A percentile compares a stretch with the other conserved stretches of the same genome.
Evolutionary conservation across 208 protist genomes (phyloP).

Genomic region (Phytomonas francai): DNA sequence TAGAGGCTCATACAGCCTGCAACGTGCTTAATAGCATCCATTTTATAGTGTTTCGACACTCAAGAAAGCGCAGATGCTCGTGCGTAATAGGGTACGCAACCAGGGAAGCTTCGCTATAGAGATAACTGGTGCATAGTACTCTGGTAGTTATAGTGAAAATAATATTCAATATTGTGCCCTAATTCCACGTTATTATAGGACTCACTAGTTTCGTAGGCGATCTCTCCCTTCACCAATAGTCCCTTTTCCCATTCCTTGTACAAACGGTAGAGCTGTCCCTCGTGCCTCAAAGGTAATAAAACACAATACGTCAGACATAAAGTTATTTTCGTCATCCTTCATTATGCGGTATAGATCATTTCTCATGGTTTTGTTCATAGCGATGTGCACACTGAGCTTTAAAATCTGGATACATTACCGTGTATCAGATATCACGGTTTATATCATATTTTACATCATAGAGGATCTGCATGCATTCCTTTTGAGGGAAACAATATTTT

Average conservation of each 20-base stretch:
- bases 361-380: slow-evolving; percentile 84
- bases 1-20: slow-evolving; percentile 83
- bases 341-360: slow-evolving; percentile 84
- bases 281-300: slow-evolving; percentile 53
- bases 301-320: slow-evolving; percentile 75
- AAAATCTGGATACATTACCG: slow-evolving; percentile 81
- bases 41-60: slow-evolving; percentile 79
- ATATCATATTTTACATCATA: slow-evolving; percentile 24
- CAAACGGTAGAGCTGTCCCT: slow-evolving; percentile 61
- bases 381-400: slow-evolving; percentile 66
- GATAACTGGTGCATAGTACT: background rate
- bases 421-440: slow-evolving; percentile 81
- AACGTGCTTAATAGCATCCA: slow-evolving; percentile 83
- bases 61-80: slow-evolving; percentile 77
- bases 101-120: slow-evolving; percentile 34
- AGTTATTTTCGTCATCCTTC: slow-evolving; percentile 75
- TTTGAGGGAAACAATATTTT: background rate
- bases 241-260: slow-evolving; percentile 21
- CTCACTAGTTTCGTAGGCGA: background rate
- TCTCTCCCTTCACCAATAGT: background rate
- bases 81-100: slow-evolving; percentile 66
- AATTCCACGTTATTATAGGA: background rate
- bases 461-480: background rate
- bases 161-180: background rate
- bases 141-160: background rate